These are phyloP conservation scores for Parsonsia alboflavescens DNA, from an alignment of 257 asterid species.

Conservation along the genomic window DNA sequence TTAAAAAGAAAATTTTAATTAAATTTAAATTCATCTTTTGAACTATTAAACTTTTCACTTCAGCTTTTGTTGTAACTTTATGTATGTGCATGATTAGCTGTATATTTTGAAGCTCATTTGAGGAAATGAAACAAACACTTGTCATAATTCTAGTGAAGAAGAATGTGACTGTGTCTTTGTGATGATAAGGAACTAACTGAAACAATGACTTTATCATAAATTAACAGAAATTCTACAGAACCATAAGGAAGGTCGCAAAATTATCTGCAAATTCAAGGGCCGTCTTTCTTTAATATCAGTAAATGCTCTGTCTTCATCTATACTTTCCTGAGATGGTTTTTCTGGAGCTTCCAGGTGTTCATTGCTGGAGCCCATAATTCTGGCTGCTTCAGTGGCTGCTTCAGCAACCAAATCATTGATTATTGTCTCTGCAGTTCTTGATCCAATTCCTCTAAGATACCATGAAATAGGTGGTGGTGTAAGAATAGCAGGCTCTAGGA, in stretches of 20 bases:
- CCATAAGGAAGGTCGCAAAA: not conserved
- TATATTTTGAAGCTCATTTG: not conserved
- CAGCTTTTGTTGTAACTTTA: no score
- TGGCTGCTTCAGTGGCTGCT: no score
- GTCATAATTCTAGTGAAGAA: no score
- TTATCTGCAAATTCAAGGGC: constrained; percentile 32
- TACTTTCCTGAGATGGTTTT: constrained; percentile 15
- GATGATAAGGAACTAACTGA: not conserved
- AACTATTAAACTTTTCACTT: no score
- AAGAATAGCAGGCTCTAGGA: constrained; percentile 69
- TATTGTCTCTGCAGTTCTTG: constrained; percentile 81
- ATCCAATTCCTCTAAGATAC: constrained; percentile 84
- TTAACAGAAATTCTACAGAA: no score
- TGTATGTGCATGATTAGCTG: not conserved
- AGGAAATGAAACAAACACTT: not conserved
- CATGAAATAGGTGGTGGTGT: constrained; percentile 95
- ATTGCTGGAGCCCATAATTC: constrained; percentile 38
- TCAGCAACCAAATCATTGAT: constrained; percentile 69
- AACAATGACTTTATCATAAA: not conserved
- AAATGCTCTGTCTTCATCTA: constrained; percentile 19
- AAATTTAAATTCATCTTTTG: no score
- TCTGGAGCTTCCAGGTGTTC: constrained; percentile 7
- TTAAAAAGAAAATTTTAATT: no score
- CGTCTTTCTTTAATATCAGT: constrained; percentile 64
- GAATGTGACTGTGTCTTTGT: not conserved